Evolutionary conservation across 2,329 filamentous ascomycete species (phyloP), one percentile per base, ranked within the genome.

Genomic region (Bipolaris gigantea): DNA sequence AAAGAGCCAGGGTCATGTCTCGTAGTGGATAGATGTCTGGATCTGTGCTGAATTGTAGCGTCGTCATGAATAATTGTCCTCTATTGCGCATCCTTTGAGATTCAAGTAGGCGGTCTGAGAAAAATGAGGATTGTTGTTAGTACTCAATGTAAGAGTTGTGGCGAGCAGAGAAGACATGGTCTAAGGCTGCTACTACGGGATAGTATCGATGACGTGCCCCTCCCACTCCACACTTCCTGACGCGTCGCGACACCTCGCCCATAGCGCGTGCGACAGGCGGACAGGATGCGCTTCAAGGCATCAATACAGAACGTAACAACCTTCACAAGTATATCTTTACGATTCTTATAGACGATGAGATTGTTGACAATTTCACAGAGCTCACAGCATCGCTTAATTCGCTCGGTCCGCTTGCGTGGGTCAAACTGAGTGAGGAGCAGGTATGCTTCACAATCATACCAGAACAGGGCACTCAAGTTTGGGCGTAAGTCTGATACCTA

Each of bases 371-470:
- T 18, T 3, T 10, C 32, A 4, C 65, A 86, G 85, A 86, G 67
- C 78, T 87, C 59, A 84, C 82, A 11, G 83, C 83, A 13, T 87
- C 85, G 5, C 78, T 88, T 48, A 80, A 83, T 25, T 85, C 84
- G 13, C 76, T 88, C 16, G 90, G 92, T 62, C 92, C 93, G 75
- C 88, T 95, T 59, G 91, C 90, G 41, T 96, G 92, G 92, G 82
- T 96, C 60, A 89, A 92, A 62, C 84, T 99, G 32, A 90, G 93
- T 76, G 85, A 95, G 76, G 87, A 92, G 55, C 87, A 88, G 50
- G 87, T 93, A 52, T 92, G 92, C 64, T 96, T 99, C 77, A 97
- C 94, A 56, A 90, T 97, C 67, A 93, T 97, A 58, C 92, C 94
- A 0, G 92, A 97, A 72, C 88, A 90, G 68, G 93, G 94, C 56